Evolutionary conservation across 2,329 filamentous ascomycete genomes (phyloP), one percentile per base, ranked within the genome.

Genomic region (Alternaria sp.): DNA sequence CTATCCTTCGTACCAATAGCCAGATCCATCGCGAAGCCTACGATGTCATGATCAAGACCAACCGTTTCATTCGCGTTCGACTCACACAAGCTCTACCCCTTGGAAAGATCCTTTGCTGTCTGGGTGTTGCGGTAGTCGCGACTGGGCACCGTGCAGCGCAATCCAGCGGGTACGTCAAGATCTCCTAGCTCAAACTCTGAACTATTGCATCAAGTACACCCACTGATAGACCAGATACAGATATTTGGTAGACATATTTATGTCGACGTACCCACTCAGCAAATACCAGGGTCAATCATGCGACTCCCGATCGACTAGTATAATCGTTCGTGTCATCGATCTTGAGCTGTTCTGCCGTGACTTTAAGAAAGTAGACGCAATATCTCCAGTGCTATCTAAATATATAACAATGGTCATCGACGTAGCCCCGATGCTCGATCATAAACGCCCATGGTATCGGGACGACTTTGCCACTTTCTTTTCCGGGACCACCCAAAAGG

Each of bases 21-120:
- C 32, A 36, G 32, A 36, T 36, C 14, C 3, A 36, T 36, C 32
- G 32, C 32, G 32, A 36, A 16, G 32, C 32, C 32, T 7, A 6
- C 12, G 47, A 60, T 36, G 46, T 58, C 24, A 59, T 66, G 66
- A 49, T 66, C 28, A 68, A 36, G 12, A 36, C 32, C 12, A 36
- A 36, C 32, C 32, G 32, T 14, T 36, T 36, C 12, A 36, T 36
- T 36, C 32, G 32, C 2, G 12, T 36, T 12, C 4, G 32, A 24
- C 22, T 24, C 22, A 14, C 5, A 36, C 11, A 36, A 16, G 5
- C 5, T 7, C 5, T 36, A 36, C 32, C 14, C 12, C 14, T 4
- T 6, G 1, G 12, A 36, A 12, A 6, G 2, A 16, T 36, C 5
- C 0, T 16, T 16, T 5, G 4, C 12, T 16, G 5, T 16, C 14